These are phyloP conservation scores for Akanthomyces uredinophilus DNA, from an alignment of 2,329 filamentous ascomycete genomes.

Conservation along the genomic window DNA sequence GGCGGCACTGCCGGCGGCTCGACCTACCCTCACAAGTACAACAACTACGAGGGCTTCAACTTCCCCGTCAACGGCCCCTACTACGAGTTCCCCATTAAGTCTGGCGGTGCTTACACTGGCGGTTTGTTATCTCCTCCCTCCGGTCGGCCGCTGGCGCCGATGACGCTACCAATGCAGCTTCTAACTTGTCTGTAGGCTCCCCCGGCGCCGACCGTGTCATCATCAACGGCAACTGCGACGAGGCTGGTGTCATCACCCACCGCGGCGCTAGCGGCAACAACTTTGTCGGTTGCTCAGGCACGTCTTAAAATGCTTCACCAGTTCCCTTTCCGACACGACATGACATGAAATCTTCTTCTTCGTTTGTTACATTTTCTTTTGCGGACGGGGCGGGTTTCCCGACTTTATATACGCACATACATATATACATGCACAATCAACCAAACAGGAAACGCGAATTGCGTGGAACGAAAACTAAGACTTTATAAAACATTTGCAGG, in stretches of 20 bases:
- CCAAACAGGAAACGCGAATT: background rate
- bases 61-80: slow-evolving; percentile 54
- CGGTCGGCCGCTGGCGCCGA: background rate
- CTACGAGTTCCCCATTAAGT: slow-evolving; percentile 58
- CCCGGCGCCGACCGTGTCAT: slow-evolving; percentile 60
- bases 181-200: slow-evolving; percentile 36
- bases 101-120: slow-evolving; percentile 48
- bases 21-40: slow-evolving; percentile 53
- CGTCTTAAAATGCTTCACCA: slow-evolving; percentile 18
- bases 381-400: slow-evolving; percentile 5
- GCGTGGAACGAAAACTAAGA: slow-evolving; percentile 13
- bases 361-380: slow-evolving; percentile 10
- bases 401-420: background rate
- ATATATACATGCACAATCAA: background rate
- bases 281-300: slow-evolving; percentile 51
- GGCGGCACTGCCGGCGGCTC: slow-evolving; percentile 32
- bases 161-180: background rate
- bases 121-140: slow-evolving; percentile 32
- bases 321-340: background rate
- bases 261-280: slow-evolving; percentile 57
- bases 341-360: background rate
- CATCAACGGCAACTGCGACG: slow-evolving; percentile 48
- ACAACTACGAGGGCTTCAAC: slow-evolving; percentile 58
- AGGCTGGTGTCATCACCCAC: slow-evolving; percentile 61
- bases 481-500: slow-evolving; percentile 11